Conservation (phyloP, 768 basidiomycete species). For the Sarcodon sp. region DNA sequence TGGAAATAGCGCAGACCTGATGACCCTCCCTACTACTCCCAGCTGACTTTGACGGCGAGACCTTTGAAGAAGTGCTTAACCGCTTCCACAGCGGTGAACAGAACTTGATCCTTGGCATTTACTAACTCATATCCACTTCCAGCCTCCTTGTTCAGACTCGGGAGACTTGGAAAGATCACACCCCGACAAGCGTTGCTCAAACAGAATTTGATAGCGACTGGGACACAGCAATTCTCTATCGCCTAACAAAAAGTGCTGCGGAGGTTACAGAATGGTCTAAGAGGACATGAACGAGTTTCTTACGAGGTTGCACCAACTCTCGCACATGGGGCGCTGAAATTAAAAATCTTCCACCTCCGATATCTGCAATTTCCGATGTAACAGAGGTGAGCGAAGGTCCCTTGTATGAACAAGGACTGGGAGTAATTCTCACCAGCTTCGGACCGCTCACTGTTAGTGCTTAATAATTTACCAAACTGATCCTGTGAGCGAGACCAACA, state of each 20-base stretch:
- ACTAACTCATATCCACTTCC: not conserved
- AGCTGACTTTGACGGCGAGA: slow-evolving; percentile 7
- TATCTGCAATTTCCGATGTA: slow-evolving; percentile 3
- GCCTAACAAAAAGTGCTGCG: not conserved
- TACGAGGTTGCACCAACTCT: slow-evolving; percentile 3
- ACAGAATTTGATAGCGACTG: not conserved
- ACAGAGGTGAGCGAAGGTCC: slow-evolving; percentile 7
- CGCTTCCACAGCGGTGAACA: slow-evolving; percentile 12
- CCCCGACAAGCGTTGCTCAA: slow-evolving; percentile 11
- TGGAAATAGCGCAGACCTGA: not conserved
- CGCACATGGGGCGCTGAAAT: slow-evolving; percentile 11
- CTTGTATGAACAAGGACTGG: slow-evolving; percentile 6
- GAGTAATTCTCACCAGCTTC: not conserved
- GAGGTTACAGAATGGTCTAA: not conserved
- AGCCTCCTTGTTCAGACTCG: slow-evolving; percentile 4
- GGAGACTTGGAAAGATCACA: slow-evolving; percentile 8
- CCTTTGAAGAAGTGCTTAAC: slow-evolving; percentile 9
- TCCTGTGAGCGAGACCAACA: not conserved
- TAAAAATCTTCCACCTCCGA: slow-evolving; percentile 9
- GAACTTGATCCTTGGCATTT: slow-evolving; percentile 11
- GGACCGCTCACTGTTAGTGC: not conserved
- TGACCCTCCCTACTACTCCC: not conserved
- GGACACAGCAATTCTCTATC: not conserved
- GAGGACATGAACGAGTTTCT: slow-evolving; percentile 6
- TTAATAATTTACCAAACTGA: not conserved